Evolutionary conservation across 305 asterid species (phyloP).

Genomic region (Fraxinus nigra): DNA sequence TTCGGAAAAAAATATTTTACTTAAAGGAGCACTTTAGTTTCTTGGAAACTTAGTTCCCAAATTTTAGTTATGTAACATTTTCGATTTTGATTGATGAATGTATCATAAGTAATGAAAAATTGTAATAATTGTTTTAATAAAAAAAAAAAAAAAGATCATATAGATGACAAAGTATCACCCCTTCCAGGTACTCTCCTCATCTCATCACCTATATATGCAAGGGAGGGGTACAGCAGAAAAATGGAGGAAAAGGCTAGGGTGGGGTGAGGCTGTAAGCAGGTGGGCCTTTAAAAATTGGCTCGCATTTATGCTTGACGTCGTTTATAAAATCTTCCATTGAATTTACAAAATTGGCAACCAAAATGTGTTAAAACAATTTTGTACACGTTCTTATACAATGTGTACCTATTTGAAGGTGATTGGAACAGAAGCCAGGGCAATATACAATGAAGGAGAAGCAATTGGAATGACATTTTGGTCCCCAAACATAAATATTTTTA

Average conservation of each 20-base stretch:
- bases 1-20: not conserved
- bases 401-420: slow-evolving; percentile 28
- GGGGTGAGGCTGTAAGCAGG: not conserved
- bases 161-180: not conserved
- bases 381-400: not conserved
- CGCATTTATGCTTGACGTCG: not conserved
- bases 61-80: not conserved
- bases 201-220: not conserved
- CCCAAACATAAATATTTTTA: slow-evolving; percentile 49
- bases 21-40: not conserved
- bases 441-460: slow-evolving; percentile 53
- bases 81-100: not conserved
- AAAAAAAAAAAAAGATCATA: not conserved
- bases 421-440: slow-evolving; percentile 51
- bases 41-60: not conserved
- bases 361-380: not conserved
- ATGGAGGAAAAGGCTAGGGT: not conserved
- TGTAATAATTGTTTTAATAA: not conserved
- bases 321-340: not conserved
- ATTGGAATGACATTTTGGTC: slow-evolving; percentile 56
- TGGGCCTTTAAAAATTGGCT: not conserved
- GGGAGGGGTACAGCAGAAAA: not conserved
- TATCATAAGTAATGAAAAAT: not conserved
- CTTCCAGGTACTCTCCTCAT: not conserved
- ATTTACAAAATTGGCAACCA: not conserved